phyloP scores from a whole-genome alignment of 306 rosid species.

The Citrullus colocynthis region DNA sequence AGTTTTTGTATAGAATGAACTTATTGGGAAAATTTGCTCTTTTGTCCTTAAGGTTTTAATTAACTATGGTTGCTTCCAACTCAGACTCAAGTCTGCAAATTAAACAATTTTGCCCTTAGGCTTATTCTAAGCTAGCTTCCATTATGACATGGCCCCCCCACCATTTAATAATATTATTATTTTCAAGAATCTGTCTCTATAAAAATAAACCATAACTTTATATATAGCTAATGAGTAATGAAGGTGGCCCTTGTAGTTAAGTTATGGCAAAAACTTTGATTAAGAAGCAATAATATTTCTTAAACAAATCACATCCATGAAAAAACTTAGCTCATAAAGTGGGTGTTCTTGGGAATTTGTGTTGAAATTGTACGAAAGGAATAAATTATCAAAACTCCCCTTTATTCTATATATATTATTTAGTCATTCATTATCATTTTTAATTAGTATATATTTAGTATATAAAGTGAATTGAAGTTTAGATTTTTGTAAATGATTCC shows the following conservation, averaged over 20 bases:
- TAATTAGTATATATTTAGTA: neutral
- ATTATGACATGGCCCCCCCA: neutral
- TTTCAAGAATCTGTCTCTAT: neutral
- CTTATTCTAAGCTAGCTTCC: slow-evolving; percentile 9
- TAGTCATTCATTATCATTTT: neutral
- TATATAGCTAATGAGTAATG: neutral
- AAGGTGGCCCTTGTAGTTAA: neutral
- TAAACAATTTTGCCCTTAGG: neutral
- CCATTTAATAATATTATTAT: neutral
- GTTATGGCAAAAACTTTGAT: neutral
- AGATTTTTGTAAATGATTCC: neutral
- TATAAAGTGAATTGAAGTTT: neutral
- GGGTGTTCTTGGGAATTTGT: neutral
- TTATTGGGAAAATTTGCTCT: neutral
- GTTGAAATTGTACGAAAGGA: neutral
- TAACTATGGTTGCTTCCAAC: slow-evolving; percentile 2
- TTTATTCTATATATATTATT: neutral
- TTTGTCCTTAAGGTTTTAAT: neutral
- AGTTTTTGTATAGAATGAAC: neutral
- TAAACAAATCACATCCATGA: neutral
- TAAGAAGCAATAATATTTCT: neutral
- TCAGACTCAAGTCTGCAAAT: neutral
- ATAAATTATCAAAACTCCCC: neutral
- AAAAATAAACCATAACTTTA: neutral
- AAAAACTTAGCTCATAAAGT: neutral